These are phyloP conservation scores for Ascochyta pisi DNA, from an alignment of 2,329 filamentous ascomycete genomes.

Conservation along the genomic window DNA sequence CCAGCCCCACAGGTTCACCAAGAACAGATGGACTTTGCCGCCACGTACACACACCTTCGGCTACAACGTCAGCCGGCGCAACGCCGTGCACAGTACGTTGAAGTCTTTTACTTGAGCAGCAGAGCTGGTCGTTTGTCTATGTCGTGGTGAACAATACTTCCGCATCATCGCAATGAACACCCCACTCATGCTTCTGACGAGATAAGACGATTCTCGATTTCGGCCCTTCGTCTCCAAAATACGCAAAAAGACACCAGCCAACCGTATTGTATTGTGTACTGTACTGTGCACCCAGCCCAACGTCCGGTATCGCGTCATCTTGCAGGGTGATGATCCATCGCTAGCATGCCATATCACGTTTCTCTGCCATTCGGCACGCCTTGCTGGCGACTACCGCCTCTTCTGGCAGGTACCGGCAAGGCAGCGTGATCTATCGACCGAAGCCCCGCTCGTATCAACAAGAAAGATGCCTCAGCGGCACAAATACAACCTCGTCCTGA, in stretches of 20 bases:
- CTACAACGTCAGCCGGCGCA: neutral
- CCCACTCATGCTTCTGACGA: too few relatives aligned
- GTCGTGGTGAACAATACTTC: too few relatives aligned
- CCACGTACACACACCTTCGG: neutral
- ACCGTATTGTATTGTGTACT: neutral
- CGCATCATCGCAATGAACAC: too few relatives aligned
- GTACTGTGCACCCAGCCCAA: neutral
- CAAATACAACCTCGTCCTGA: constrained; percentile 22
- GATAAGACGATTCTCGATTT: too few relatives aligned
- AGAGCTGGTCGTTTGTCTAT: too few relatives aligned
- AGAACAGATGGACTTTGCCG: too few relatives aligned
- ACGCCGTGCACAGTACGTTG: too few relatives aligned
- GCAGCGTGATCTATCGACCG: constrained; percentile 16
- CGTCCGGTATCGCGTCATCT: constrained; percentile 9
- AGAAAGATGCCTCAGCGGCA: constrained; percentile 20
- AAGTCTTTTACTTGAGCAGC: too few relatives aligned
- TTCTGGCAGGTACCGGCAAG: constrained; percentile 31
- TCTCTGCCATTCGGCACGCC: constrained; percentile 12
- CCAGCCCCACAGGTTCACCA: neutral
- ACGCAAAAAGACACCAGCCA: neutral
- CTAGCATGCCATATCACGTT: constrained; percentile 16
- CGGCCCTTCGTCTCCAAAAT: too few relatives aligned
- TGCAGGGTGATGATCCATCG: constrained; percentile 13
- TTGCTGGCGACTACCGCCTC: constrained; percentile 15
- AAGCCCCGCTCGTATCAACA: constrained; percentile 27